Percentiles rank a stretch among this genome's conserved stretches.
These are phyloP conservation scores for Elaeagnus macrophylla DNA, from an alignment of 306 rosid genomes.

Conservation along the genomic window DNA sequence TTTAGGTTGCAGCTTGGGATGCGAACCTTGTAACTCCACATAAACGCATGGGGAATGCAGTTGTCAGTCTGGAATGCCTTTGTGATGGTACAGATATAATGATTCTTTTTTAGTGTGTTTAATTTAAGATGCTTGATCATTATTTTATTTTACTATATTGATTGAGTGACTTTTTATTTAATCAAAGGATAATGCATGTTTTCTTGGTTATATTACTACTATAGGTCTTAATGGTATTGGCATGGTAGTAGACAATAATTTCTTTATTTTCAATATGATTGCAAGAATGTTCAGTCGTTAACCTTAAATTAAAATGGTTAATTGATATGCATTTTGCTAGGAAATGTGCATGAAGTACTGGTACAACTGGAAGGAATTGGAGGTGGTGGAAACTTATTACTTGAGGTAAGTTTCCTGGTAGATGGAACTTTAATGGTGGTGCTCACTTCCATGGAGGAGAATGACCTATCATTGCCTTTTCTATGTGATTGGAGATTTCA, in stretches of 20 bases:
- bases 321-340: slow-evolving; percentile 36
- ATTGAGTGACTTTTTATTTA: background rate
- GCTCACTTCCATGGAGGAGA: background rate
- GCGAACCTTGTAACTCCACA: slow-evolving; percentile 95
- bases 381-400: slow-evolving; percentile 76
- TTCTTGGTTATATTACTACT: no score
- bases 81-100: slow-evolving; percentile 64
- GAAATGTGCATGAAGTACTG: slow-evolving; percentile 57
- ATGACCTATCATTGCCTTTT: background rate
- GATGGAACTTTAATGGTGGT: slow-evolving; percentile 3
- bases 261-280: background rate
- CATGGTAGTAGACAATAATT: slow-evolving; percentile 1
- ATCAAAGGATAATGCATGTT: background rate
- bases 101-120: slow-evolving; percentile 16
- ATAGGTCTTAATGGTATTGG: no score
- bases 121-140: slow-evolving; percentile 10
- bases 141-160: slow-evolving; percentile 15
- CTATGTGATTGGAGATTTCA: background rate
- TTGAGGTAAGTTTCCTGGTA: slow-evolving; percentile 60
- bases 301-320: background rate
- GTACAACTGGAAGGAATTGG: slow-evolving; percentile 99
- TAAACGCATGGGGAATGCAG: slow-evolving; percentile 94
- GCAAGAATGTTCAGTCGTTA: background rate
- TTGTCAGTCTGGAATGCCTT: slow-evolving; percentile 52
- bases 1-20: slow-evolving; percentile 96